Conservation (phyloP, 2,329 filamentous ascomycete species). For the Aspergillus tamarii region DNA sequence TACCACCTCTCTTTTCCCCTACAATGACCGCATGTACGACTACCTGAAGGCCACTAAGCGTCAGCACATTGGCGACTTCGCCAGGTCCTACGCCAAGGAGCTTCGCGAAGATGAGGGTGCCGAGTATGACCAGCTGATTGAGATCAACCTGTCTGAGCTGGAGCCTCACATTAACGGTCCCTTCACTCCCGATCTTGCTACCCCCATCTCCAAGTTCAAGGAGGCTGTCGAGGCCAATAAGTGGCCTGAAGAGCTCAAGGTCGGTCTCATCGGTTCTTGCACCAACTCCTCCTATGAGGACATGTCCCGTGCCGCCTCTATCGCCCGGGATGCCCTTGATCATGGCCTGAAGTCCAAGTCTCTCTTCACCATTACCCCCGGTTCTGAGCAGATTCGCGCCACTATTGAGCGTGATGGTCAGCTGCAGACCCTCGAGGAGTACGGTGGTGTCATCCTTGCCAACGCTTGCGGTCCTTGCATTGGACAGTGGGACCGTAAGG, state of each 20-base stretch:
- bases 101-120: constrained; percentile 86
- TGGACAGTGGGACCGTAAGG: constrained; percentile 91
- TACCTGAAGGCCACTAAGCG: constrained; percentile 93
- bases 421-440: constrained; percentile 92
- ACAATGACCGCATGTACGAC: constrained; percentile 97
- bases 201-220: constrained; percentile 96
- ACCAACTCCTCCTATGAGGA: constrained; percentile 90
- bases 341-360: constrained; percentile 94
- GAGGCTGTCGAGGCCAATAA: constrained; percentile 90
- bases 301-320: constrained; percentile 90
- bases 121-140: constrained; percentile 93
- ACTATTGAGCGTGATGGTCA: constrained; percentile 91
- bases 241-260: constrained; percentile 96
- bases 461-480: constrained; percentile 95
- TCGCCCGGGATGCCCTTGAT: constrained; percentile 85
- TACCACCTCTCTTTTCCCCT: constrained; percentile 94
- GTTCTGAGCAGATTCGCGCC: constrained; percentile 94
- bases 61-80: constrained; percentile 84
- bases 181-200: constrained; percentile 97
- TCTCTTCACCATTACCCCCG: constrained; percentile 91
- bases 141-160: constrained; percentile 91
- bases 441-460: constrained; percentile 89
- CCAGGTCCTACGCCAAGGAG: constrained; percentile 80
- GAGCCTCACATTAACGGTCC: constrained; percentile 99
- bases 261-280: constrained; percentile 96